Conservation (phyloP, 345 rosid genomes). For the Lumnitzera littorea region DNA sequence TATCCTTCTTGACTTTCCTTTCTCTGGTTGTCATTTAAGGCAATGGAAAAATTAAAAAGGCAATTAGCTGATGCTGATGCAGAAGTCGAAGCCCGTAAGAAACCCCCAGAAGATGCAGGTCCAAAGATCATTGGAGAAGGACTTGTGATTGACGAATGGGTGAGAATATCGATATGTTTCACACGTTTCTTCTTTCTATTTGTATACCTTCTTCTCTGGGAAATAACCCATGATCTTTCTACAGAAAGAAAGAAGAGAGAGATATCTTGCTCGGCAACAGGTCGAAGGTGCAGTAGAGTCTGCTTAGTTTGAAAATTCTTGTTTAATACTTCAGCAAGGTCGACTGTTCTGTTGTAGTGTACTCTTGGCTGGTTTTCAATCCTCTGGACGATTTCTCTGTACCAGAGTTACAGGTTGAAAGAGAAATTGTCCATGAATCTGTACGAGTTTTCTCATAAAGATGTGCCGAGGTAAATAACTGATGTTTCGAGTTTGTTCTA, state of each 20-base stretch:
- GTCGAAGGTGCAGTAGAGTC: conserved; percentile 31
- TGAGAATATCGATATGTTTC: conserved; percentile 19
- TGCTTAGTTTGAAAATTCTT: no score
- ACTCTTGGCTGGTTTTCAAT: no score
- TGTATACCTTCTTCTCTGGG: no score
- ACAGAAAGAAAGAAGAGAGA: conserved; percentile 94
- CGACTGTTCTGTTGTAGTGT: no score
- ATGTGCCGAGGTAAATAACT: no score
- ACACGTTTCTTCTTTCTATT: no score
- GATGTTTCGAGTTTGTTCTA: no score
- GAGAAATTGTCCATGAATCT: no score
- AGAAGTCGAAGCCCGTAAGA: conserved; percentile 72
- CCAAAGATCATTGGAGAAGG: conserved; percentile 93
- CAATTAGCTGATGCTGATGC: conserved; percentile 89
- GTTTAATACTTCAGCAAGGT: no score
- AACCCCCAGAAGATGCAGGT: conserved; percentile 75
- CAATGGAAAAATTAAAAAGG: conserved; percentile 79
- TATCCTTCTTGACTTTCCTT: conserved; percentile 4
- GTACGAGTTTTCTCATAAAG: no score
- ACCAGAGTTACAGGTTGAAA: no score
- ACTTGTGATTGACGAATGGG: conserved; percentile 99
- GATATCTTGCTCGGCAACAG: conserved; percentile 92
- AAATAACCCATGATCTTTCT: background rate
- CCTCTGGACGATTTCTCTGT: no score
- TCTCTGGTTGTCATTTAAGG: conserved; percentile 22